phyloP scores from a whole-genome alignment of 306 rosid species.

The Amphicarpaea edgeworthii region DNA sequence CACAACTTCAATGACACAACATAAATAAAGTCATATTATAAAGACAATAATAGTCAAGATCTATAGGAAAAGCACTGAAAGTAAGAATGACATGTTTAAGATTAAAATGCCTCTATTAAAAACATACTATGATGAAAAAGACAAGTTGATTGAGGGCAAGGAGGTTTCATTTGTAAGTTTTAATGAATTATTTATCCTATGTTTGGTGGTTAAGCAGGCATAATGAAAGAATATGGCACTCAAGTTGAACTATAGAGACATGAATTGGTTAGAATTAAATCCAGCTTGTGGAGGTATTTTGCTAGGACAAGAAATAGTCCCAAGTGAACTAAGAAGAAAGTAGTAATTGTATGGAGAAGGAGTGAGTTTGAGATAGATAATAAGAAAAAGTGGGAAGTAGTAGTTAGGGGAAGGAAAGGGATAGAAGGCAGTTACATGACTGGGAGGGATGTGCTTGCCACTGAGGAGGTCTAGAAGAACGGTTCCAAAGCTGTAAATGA shows the following conservation, averaged over 20 bases:
- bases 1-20: slow-evolving; percentile 4
- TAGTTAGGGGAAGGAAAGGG: not conserved
- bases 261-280: too few relatives aligned
- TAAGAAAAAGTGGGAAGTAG: not conserved
- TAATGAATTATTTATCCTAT: not conserved
- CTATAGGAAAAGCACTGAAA: slow-evolving; percentile 1
- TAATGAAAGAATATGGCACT: slow-evolving; percentile 16
- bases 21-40: slow-evolving; percentile 14
- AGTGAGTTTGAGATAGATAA: not conserved
- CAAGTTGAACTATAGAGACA: slow-evolving; percentile 16
- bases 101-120: slow-evolving; percentile 22
- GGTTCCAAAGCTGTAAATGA: slow-evolving; percentile 95
- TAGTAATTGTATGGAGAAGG: not conserved
- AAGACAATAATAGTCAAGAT: slow-evolving; percentile 15
- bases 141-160: slow-evolving; percentile 19
- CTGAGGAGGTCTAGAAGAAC: slow-evolving; percentile 95
- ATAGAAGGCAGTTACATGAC: slow-evolving; percentile 74
- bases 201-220: slow-evolving; percentile 16
- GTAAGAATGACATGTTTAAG: not conserved
- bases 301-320: slow-evolving; percentile 9
- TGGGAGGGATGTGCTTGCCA: slow-evolving; percentile 99
- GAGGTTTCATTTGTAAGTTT: not conserved
- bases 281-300: not conserved
- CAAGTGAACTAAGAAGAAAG: not conserved
- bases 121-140: slow-evolving; percentile 1